Evolutionary conservation across 208 protist species (phyloP).

Genomic region (Wallacemonas sp.): DNA sequence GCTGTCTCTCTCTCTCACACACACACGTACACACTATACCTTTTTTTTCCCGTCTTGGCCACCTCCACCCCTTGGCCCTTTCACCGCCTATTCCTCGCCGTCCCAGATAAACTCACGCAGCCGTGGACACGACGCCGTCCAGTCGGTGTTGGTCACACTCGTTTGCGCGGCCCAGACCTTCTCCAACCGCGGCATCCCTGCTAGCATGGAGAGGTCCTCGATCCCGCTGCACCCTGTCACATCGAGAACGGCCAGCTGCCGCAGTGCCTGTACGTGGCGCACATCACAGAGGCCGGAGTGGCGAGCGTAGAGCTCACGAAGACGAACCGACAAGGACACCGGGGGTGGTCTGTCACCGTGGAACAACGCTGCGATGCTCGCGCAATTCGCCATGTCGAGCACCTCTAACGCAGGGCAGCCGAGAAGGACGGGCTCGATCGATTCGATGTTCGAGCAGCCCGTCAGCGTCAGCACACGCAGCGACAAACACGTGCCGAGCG

Average conservation of each 20-base stretch:
- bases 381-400: neutral
- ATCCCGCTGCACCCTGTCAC: slow-evolving; percentile 7
- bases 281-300: neutral
- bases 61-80: too few relatives aligned
- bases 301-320: neutral
- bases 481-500: neutral
- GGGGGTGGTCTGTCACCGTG: neutral
- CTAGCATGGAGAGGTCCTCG: slow-evolving; percentile 4
- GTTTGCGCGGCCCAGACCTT: neutral
- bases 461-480: neutral
- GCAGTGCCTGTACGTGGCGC: neutral
- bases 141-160: neutral
- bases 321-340: neutral
- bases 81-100: neutral
- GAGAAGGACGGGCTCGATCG: neutral
- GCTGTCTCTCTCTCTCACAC: too few relatives aligned
- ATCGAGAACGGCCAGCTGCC: slow-evolving; percentile 11
- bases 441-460: neutral
- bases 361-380: neutral
- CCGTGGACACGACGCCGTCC: neutral
- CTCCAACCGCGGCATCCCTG: neutral
- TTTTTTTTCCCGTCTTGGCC: too few relatives aligned
- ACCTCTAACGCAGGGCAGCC: neutral
- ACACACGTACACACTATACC: too few relatives aligned
- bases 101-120: slow-evolving; percentile 1